Evolutionary conservation across 345 rosid genomes (phyloP), one percentile per base, ranked within the genome.

Genomic region (Gossypium rotundifolium): DNA sequence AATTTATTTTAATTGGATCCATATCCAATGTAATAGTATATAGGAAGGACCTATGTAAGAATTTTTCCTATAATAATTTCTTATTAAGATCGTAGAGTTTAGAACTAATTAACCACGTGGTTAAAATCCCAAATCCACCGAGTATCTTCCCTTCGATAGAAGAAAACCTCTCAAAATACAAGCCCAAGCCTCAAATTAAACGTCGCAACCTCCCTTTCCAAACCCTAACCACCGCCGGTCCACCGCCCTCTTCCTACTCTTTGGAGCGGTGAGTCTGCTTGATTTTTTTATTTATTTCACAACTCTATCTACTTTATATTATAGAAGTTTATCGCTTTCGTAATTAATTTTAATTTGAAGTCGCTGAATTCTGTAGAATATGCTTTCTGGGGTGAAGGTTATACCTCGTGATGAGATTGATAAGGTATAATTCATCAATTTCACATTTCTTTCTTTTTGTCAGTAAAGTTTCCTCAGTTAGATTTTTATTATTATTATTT

Each of bases 351-450:
- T 22, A 18, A 57, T 54, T 27, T 18, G 40, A 33, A 33, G 40
- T 33, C 7, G 40, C 42, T 58, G 48, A n/a, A 42, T 0, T 22
- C 9, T 13, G 20, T 18, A 49, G 4, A 46, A 52, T 45, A 93
- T 93, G 98, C 88, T 93, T 51, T 75, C 91, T 13, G 95, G 95
- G 12, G 78, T 91, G 65, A 93, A 87, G 79, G 82, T 93, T 72
- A 83, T 93, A 60, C 91, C 98, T 25, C 93, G 93, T 11, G 90
- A 89, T 73, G 78, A 87, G 77, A 86, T 89, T 67, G 77, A 81
- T 72, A 72, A 79, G 75, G 77, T 83, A 76, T 58, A 27, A 11
- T 48, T 66, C 70, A 6, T 20, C 17, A 44, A 13, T 11, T 40
- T 29, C 46, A 4, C 27, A 33, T 42, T 59, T 22, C 13, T 2